phyloP scores from a whole-genome alignment of 805 yeast species.

The Kurtzmaniella cleridarum region DNA sequence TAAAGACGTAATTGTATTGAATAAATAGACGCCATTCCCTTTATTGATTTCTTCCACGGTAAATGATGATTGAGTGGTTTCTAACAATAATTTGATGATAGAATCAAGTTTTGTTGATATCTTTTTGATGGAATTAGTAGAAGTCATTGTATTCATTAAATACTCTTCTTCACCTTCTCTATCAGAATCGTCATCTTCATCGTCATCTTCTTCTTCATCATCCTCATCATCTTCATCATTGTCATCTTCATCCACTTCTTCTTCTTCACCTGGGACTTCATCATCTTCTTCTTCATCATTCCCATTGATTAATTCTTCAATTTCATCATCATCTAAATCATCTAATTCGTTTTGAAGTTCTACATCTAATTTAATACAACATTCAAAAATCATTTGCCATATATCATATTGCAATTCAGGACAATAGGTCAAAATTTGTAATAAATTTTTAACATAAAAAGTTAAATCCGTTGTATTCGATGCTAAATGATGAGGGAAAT shows the following conservation, averaged over 20 bases:
- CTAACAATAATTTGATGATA: slow-evolving; percentile 54
- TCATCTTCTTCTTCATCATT: slow-evolving; percentile 41
- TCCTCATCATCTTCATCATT: slow-evolving; percentile 6
- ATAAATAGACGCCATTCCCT: slow-evolving; percentile 64
- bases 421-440: slow-evolving; percentile 60
- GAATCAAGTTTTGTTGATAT: slow-evolving; percentile 69
- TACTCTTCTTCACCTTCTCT: slow-evolving; percentile 40
- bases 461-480: slow-evolving; percentile 48
- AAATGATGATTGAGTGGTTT: slow-evolving; percentile 44
- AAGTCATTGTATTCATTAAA: slow-evolving; percentile 32
- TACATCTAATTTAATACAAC: slow-evolving; percentile 81
- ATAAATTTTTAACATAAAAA: slow-evolving; percentile 61
- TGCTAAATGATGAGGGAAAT: slow-evolving; percentile 75
- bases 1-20: slow-evolving; percentile 66
- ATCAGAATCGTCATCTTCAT: slow-evolving; percentile 18
- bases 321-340: slow-evolving; percentile 67
- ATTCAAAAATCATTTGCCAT: slow-evolving; percentile 79
- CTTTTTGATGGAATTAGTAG: slow-evolving; percentile 44
- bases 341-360: slow-evolving; percentile 86
- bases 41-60: slow-evolving; percentile 45
- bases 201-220: slow-evolving; percentile 16
- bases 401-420: slow-evolving; percentile 66
- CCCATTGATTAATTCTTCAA: slow-evolving; percentile 45
- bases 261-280: slow-evolving; percentile 18
- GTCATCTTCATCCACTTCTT: slow-evolving; percentile 24